These are phyloP conservation scores for Colletotrichum sp. DNA, from an alignment of 2,329 filamentous ascomycete genomes.

Conservation along the genomic window DNA sequence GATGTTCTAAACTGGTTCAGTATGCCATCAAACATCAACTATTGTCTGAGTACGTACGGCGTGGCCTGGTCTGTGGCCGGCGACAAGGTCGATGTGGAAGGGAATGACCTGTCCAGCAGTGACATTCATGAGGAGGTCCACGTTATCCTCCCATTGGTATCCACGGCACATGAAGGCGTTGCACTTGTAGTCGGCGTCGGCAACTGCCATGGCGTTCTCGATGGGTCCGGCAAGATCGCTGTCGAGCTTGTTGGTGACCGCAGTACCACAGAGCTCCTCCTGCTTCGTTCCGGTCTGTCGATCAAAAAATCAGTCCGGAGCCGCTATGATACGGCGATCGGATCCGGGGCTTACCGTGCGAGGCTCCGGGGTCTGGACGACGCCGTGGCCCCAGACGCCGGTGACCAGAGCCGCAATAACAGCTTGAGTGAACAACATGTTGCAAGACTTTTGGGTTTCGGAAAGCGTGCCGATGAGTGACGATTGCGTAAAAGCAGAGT, in stretches of 20 bases:
- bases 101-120: slow-evolving; percentile 37
- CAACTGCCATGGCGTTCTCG: slow-evolving; percentile 28
- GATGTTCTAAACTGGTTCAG: slow-evolving; percentile 41
- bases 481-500: neutral
- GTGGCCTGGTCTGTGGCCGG: slow-evolving; percentile 38
- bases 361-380: slow-evolving; percentile 11
- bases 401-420: slow-evolving; percentile 1
- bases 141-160: slow-evolving; percentile 34
- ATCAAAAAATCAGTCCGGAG: neutral
- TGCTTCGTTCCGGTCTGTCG: slow-evolving; percentile 27
- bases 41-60: slow-evolving; percentile 19
- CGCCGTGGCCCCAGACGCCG: slow-evolving; percentile 8
- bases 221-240: slow-evolving; percentile 30
- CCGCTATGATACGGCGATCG: neutral
- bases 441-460: neutral
- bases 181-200: slow-evolving; percentile 28
- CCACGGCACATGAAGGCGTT: slow-evolving; percentile 32
- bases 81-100: slow-evolving; percentile 42
- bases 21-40: neutral
- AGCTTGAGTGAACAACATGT: slow-evolving; percentile 8
- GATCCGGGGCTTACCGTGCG: neutral
- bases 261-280: slow-evolving; percentile 24
- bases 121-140: slow-evolving; percentile 26
- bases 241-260: slow-evolving; percentile 24
- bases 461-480: neutral